Base-by-base conservation (phyloP, 495 filamentous ascomycete species). In the Pseudomonodictys pantanalensis region DNA sequence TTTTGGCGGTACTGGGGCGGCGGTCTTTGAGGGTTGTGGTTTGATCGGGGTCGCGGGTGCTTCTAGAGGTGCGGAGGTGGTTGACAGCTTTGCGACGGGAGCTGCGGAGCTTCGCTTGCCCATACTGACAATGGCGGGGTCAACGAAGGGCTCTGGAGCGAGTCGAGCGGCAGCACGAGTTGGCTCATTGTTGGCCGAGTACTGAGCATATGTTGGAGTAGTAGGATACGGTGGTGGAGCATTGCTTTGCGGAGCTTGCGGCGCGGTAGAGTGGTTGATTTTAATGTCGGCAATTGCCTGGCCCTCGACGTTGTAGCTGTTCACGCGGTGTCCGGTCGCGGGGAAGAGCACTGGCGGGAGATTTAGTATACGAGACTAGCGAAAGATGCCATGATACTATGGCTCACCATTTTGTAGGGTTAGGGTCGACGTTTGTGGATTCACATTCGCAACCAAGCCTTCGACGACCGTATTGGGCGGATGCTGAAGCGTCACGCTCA, bases 341-440 rank as follows among this genome's bases (percentile, higher is more conserved):
- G 78, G 73, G 56, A 82, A 74, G 8, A 75, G 71, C 24, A 80
- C 79, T 82, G 56, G n/a, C 22, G 39, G 18, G 35, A 54, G 44
- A 58, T 7, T 49, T 17, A 57, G 30, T 55, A 22, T 62, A 39
- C 7, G 33, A 20, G 11, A 20, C 6, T 3, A 25, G 32, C 39
- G 38, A 12, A 51, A n/a, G n/a, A 29, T 42, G 29, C 33, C 18
- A 35, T 26, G 26, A 11, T 12, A 51, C 6, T 23, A 3, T 25
- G 64, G 80, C 58, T 77, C n/a, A 93, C 92, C 92, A 79, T 96
- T 81, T 47, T 79, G 79, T 22, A 98, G 79, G 22, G 85, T 84
- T 62, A 98, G 77, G 39, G 84, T 83, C 58, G 86, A 81, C 5
- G 87, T 88, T 29, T 66, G 58, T n/a, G 68, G 53, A 45, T 86